Percentiles rank a stretch among this genome's conserved stretches.
Evolutionary conservation across 2,329 filamentous ascomycete species (phyloP).

Genomic region (Aspergillus glaucus): DNA sequence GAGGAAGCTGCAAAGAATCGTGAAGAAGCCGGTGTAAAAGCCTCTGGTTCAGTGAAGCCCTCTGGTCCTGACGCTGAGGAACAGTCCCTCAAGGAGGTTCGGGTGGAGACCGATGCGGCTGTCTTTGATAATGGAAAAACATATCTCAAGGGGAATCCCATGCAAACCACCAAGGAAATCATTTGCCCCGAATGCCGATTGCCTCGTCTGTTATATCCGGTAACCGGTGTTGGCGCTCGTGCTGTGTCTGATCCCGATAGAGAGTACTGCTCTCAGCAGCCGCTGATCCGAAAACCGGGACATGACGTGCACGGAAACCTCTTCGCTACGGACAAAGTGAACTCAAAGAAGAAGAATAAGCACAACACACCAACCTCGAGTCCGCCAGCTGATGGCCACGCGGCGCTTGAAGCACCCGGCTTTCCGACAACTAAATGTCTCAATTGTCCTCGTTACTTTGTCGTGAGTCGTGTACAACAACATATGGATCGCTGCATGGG

Average conservation of each 20-base stretch:
- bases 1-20: constrained; percentile 28
- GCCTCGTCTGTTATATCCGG: constrained; percentile 53
- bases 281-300: constrained; percentile 51
- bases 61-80: constrained; percentile 30
- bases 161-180: constrained; percentile 54
- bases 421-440: constrained; percentile 48
- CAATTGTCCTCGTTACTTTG: constrained; percentile 55
- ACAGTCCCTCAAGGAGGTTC: constrained; percentile 23
- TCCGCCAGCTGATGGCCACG: constrained; percentile 28
- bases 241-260: constrained; percentile 44
- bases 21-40: constrained; percentile 25
- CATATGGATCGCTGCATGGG: constrained; percentile 58
- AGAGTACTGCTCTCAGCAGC: constrained; percentile 56
- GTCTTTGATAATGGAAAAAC: constrained; percentile 49
- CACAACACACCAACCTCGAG: constrained; percentile 28
- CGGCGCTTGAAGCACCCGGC: constrained; percentile 23
- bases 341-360: constrained; percentile 42
- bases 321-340: constrained; percentile 38
- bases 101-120: constrained; percentile 46
- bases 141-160: constrained; percentile 51
- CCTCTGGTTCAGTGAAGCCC: constrained; percentile 26
- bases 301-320: constrained; percentile 57
- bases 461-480: constrained; percentile 56
- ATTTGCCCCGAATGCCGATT: constrained; percentile 56
- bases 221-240: constrained; percentile 45